Percentiles rank a stretch among this genome's conserved stretches.
Conservation (phyloP, 495 filamentous ascomycete genomes). For the Tuber melanosporum region DNA sequence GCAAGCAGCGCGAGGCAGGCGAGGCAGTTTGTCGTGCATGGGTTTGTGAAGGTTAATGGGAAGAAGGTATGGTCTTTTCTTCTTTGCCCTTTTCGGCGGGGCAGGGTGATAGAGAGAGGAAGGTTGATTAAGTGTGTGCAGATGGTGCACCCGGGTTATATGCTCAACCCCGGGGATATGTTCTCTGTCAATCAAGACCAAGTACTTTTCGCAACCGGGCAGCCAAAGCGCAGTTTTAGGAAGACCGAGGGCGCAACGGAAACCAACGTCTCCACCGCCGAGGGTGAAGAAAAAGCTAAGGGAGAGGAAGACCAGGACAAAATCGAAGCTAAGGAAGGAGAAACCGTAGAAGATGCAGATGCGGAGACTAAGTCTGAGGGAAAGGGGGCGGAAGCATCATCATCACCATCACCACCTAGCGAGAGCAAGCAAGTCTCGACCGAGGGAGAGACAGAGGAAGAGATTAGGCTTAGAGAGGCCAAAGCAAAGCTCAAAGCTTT, state of each 20-base stretch:
- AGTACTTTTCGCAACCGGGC: conserved; percentile 81
- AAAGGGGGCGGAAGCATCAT: conserved; percentile 30
- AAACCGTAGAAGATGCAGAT: conserved; percentile 24
- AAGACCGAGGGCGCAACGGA: conserved; percentile 30
- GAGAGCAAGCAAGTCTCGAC: conserved; percentile 42
- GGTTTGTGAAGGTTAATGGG: conserved; percentile 89
- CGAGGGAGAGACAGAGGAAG: conserved; percentile 44
- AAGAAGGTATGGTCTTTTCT: conserved; percentile 63
- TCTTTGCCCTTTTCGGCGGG: background rate
- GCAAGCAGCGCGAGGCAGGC: conserved; percentile 92
- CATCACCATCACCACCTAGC: conserved; percentile 18
- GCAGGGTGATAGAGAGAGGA: background rate
- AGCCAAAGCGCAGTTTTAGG: conserved; percentile 50
- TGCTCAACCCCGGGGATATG: conserved; percentile 94
- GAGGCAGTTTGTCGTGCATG: conserved; percentile 87
- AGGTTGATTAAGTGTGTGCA: conserved; percentile 41
- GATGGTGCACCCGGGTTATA: conserved; percentile 90
- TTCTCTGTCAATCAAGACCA: conserved; percentile 88
- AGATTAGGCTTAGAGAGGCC: conserved; percentile 35
- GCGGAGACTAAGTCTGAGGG: conserved; percentile 42
- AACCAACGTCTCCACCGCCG: conserved; percentile 39
- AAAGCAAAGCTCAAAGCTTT: conserved; percentile 35
- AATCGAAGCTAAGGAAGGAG: conserved; percentile 35
- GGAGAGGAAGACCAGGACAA: conserved; percentile 41
- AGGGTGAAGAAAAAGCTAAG: conserved; percentile 23